Evolutionary conservation across 176 grass and related monocot genomes (phyloP), one percentile per base, ranked within the genome.

Genomic region (Aegilops speltoides): DNA sequence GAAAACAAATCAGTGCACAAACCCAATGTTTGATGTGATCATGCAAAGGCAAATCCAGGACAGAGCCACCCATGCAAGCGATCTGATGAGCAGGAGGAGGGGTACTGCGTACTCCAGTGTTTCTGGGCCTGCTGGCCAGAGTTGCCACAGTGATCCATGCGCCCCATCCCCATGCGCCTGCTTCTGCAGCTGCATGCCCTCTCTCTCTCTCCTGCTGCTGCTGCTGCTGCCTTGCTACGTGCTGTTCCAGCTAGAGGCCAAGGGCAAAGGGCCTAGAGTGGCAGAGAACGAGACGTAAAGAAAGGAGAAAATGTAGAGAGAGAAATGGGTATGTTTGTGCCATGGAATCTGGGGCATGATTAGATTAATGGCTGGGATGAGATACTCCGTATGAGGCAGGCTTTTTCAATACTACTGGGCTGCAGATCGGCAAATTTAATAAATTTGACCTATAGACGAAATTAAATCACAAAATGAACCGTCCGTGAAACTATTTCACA

Each of bases 331-430:
- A 20, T n/a, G 25, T 15, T 10, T n/a, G 34, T 48, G 91, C 74
- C 79, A 88, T 90, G 78, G 82, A 90, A 93, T 88, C 50, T 65
- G 82, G 76, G 28, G 43, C 45, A 86, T 86, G 79, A 90, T 93
- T 88, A 85, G 73, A 75, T 86, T 88, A 90, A 80, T 83, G 28
- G 80, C 40, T 25, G 56, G 19, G 19, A 43, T 43, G 40, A 43
- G 24, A 8, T 60, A 29, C 69, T 82, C 71, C 73, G 43, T 88
- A 74, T 52, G 78, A 32, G 38, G 26, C 78, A 90, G 86, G 59
- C 85, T 84, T 93, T 88, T 82, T 31, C 15, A 17, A 33, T 10
- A 16, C 86, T 73, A 56, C 38, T 41, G 38, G 16, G 74, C 31
- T 28, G 40, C 29, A 90, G 88, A 90, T 90, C 66, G n/a, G n/a